phyloP scores from a whole-genome alignment of 2,329 filamentous ascomycete genomes.

The Huntiella abstrusa region DNA sequence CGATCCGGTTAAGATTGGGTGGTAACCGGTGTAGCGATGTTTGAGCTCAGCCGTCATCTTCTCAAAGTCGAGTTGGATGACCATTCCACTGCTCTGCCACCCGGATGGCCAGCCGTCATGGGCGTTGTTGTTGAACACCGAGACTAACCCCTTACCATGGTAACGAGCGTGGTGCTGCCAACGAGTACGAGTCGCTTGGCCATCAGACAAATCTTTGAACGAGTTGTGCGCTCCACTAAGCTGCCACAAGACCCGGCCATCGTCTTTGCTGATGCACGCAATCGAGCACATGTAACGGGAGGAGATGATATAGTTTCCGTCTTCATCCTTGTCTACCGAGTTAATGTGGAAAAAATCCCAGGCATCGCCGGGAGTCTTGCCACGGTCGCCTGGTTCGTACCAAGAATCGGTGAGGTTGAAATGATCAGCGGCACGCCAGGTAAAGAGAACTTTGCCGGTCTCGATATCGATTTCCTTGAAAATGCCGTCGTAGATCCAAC shows the following conservation, averaged over 20 bases:
- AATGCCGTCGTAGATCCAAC: conserved; percentile 19
- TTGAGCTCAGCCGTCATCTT: conserved; percentile 27
- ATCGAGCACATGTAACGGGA: conserved; percentile 29
- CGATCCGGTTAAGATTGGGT: conserved; percentile 28
- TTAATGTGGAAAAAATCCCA: conserved; percentile 42
- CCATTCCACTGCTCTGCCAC: conserved; percentile 25
- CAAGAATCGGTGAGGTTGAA: conserved; percentile 12
- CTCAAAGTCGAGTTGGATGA: conserved; percentile 27
- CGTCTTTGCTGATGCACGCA: conserved; percentile 26
- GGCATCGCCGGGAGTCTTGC: conserved; percentile 15
- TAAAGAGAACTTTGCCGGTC: conserved; percentile 28
- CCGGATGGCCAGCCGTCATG: conserved; percentile 25
- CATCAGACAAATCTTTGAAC: conserved; percentile 18
- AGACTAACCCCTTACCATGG: conserved; percentile 28
- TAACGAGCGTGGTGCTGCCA: conserved; percentile 35
- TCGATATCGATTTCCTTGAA: conserved; percentile 31
- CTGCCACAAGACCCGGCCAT: conserved; percentile 32
- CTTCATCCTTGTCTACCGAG: conserved; percentile 30
- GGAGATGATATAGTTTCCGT: conserved; percentile 36
- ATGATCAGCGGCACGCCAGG: conserved; percentile 21
- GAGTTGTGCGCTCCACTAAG: conserved; percentile 29
- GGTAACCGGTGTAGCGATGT: conserved; percentile 29
- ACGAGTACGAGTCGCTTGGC: conserved; percentile 22
- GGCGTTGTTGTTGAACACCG: conserved; percentile 33
- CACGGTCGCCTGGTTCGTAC: conserved; percentile 13